A percentile compares a stretch with the other conserved stretches of the same genome.
Conservation (phyloP, 225 moss, liverwort and hornwort species). For the Straminergon stramineum region DNA sequence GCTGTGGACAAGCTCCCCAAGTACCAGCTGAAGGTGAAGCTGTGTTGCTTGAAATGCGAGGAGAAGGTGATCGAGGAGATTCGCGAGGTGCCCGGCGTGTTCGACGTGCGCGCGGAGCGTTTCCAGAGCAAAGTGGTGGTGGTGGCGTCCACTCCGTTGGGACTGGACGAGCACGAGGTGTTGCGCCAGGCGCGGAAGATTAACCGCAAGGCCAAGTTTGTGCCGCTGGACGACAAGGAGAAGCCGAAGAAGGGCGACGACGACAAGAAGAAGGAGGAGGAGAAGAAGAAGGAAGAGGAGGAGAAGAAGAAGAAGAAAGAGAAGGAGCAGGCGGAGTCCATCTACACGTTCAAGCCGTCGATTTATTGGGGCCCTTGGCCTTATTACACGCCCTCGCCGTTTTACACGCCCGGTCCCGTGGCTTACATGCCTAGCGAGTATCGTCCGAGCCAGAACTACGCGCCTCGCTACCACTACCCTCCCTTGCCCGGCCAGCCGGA, state of each 20-base stretch:
- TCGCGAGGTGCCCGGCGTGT: slow-evolving; percentile 10
- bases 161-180: background rate
- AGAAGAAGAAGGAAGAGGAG: too few species aligned
- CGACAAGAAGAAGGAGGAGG: background rate
- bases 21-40: slow-evolving; percentile 20
- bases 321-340: too few species aligned
- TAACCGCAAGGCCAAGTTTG: slow-evolving; percentile 4
- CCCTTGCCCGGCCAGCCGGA: slow-evolving; percentile 9
- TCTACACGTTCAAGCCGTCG: background rate
- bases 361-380: background rate
- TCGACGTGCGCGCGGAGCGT: slow-evolving; percentile 22
- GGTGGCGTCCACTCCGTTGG: background rate
- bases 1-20: slow-evolving; percentile 22
- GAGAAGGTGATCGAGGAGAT: slow-evolving; percentile 37
- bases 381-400: background rate
- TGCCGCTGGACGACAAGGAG: slow-evolving; percentile 8
- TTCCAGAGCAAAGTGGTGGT: slow-evolving; percentile 15
- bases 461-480: slow-evolving; percentile 3
- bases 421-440: background rate
- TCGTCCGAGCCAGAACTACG: slow-evolving; percentile 12
- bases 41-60: slow-evolving; percentile 29
- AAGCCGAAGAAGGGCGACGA: slow-evolving; percentile 4
- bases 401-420: background rate
- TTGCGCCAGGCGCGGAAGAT: slow-evolving; percentile 11
- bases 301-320: background rate